phyloP scores from a whole-genome alignment of 2,329 filamentous ascomycete genomes.

The Malbranchea cinnamomea region DNA sequence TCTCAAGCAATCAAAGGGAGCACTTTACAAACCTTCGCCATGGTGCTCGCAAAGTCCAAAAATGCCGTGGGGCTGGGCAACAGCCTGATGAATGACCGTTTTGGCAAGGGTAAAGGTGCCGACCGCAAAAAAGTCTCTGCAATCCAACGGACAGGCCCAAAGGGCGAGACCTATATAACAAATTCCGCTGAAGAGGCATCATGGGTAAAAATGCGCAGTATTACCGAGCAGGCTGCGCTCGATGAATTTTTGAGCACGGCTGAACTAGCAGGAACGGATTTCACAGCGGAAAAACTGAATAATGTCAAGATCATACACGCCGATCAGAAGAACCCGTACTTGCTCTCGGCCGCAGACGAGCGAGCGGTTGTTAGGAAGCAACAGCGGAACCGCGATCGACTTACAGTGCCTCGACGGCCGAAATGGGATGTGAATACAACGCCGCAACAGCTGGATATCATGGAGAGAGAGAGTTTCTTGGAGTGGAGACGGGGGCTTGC shows the following conservation, averaged over 20 bases:
- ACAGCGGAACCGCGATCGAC: conserved; percentile 56
- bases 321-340: conserved; percentile 88
- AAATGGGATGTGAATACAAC: conserved; percentile 80
- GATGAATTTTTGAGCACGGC: conserved; percentile 95
- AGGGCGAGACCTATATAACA: conserved; percentile 79
- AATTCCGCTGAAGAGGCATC: conserved; percentile 81
- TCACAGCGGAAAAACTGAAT: conserved; percentile 97
- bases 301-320: conserved; percentile 98
- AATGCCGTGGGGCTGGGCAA: conserved; percentile 91
- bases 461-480: conserved; percentile 67
- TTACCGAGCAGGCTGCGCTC: conserved; percentile 90
- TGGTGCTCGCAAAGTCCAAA: conserved; percentile 83
- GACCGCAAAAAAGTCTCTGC: conserved; percentile 65
- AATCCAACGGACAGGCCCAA: conserved; percentile 56
- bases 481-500: conserved; percentile 83
- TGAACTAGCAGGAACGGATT: conserved; percentile 94
- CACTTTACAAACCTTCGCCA: too few relatives aligned
- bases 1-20: too few relatives aligned
- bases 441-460: conserved; percentile 59
- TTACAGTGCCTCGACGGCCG: conserved; percentile 83
- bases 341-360: conserved; percentile 77
- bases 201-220: conserved; percentile 99
- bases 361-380: conserved; percentile 65
- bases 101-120: conserved; percentile 77
- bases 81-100: conserved; percentile 95